Percentiles rank a stretch among this genome's conserved stretches.
These are phyloP conservation scores for Globisporangium acanthophoron DNA, from an alignment of 352 stramenopile species.

Conservation along the genomic window DNA sequence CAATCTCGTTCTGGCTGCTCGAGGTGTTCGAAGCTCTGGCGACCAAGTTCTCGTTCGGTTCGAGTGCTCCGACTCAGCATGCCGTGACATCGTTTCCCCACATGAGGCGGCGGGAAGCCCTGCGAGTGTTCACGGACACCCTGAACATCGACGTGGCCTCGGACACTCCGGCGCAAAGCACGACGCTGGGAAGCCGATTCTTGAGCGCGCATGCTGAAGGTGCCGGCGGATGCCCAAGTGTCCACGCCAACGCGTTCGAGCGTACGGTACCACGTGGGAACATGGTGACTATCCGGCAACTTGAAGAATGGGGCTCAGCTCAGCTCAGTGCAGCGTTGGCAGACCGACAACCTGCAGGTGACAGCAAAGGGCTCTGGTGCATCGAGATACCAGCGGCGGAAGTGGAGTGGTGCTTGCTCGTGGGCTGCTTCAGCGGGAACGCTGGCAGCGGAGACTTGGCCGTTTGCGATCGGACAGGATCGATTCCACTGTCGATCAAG, in stretches of 20 bases:
- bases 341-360: neutral
- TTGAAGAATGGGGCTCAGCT: slow-evolving; percentile 1
- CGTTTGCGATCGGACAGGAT: slow-evolving; percentile 37
- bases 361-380: neutral
- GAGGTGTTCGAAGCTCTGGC: slow-evolving; percentile 9
- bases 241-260: neutral
- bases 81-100: slow-evolving; percentile 6
- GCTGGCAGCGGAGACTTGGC: slow-evolving; percentile 31
- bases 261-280: neutral
- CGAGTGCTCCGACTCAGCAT: neutral
- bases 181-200: slow-evolving; percentile 9
- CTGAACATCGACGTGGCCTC: slow-evolving; percentile 2
- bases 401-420: slow-evolving; percentile 31
- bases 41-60: slow-evolving; percentile 10
- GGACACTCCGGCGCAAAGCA: neutral
- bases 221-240: slow-evolving; percentile 5
- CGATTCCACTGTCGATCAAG: slow-evolving; percentile 11
- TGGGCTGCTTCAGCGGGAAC: slow-evolving; percentile 30
- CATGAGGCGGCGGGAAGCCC: slow-evolving; percentile 3
- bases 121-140: slow-evolving; percentile 2
- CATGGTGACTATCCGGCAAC: slow-evolving; percentile 2
- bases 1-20: slow-evolving; percentile 8
- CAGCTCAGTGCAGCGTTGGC: neutral
- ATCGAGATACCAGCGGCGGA: slow-evolving; percentile 14
- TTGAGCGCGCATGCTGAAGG: slow-evolving; percentile 2